Evolutionary conservation across 2,329 filamentous ascomycete species (phyloP), one percentile per base, ranked within the genome.

Genomic region (Talaromyces pinophilus): DNA sequence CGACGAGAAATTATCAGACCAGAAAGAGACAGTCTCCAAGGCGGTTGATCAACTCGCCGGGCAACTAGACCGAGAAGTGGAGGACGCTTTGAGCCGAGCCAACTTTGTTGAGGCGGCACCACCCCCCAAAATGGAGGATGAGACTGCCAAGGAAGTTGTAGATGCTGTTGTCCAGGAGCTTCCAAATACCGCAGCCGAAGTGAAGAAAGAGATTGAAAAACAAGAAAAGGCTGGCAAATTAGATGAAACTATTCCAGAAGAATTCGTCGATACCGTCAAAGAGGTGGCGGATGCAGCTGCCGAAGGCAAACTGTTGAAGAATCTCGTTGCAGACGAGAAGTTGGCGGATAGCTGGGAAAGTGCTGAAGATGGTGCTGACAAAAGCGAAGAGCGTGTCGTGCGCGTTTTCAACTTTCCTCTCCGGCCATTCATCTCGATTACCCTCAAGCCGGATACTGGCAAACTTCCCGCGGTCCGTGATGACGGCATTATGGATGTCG

Each of bases 401-500:
- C 89, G 87, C 75, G 93, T 98, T 57, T 95, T 92, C 82, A 96
- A 96, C 78, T 97, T 99, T 78, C 95, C 95, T 17, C 92, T 99
- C 90, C 92, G 91, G 78, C 95, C 95, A 3, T 99, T 96, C 85
- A 93, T 96, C 70, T 91, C 93, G 22, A 95, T 99, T 75, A 88
- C 87, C 13, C 86, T 98, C 72, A 80, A 80, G 62, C 69, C 76
- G 22, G 69, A 72, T 62, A 59, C 73, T 46, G 72, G 71, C 78
- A 85, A 74, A 75, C 79, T 80, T 83, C 87, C 76, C 83, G 87
- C 67, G 77, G 84, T 98, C 77, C 89, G 90, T 44, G 88, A 92
- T 66, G 90, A 94, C 70, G 86, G 90, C 52, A 89, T 97, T 72
- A 91, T 97, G 83, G 92, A 97, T 72, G 95, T 99, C 75, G 94